These are phyloP conservation scores for Plasmodium ovale DNA, from an alignment of 169 alveolate genomes.

Conservation along the genomic window DNA sequence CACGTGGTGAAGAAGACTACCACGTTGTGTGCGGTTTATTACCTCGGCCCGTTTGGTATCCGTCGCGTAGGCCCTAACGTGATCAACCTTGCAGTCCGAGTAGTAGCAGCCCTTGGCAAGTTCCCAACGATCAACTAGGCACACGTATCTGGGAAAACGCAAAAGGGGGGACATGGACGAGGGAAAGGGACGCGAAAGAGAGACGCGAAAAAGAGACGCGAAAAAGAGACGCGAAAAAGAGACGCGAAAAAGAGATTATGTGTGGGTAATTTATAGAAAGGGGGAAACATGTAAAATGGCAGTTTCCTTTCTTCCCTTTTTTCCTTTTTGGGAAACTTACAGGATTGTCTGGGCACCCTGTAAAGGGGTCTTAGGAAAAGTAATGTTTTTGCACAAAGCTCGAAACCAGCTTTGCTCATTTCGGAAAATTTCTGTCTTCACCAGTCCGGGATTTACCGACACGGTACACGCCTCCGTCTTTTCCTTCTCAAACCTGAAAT, in stretches of 20 bases:
- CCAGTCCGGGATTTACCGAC: constrained; percentile 65
- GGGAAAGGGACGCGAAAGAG: neutral
- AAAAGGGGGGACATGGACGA: neutral
- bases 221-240: neutral
- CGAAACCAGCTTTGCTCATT: constrained; percentile 50
- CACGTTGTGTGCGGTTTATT: neutral
- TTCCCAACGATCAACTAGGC: constrained; percentile 35
- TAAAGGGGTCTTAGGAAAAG: constrained; percentile 51
- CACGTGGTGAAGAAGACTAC: too few relatives aligned
- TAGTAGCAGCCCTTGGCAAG: constrained; percentile 64
- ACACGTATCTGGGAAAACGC: constrained; percentile 29
- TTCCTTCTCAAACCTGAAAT: constrained; percentile 47
- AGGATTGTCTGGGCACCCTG: constrained; percentile 74
- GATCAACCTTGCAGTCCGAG: constrained; percentile 62
- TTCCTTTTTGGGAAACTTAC: constrained; percentile 18
- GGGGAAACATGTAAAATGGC: too few relatives aligned
- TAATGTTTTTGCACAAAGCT: constrained; percentile 27
- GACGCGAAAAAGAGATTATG: neutral
- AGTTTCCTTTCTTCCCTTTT: too few relatives aligned
- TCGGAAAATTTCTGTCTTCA: constrained; percentile 39
- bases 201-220: neutral
- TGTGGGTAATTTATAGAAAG: neutral
- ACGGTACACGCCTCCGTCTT: constrained; percentile 62
- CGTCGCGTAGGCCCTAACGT: constrained; percentile 35
- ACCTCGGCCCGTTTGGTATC: constrained; percentile 47